A percentile compares a stretch with the other conserved stretches of the same genome.
Evolutionary conservation across 257 asterid species (phyloP).

Genomic region (Solanum pimpinellifolium): DNA sequence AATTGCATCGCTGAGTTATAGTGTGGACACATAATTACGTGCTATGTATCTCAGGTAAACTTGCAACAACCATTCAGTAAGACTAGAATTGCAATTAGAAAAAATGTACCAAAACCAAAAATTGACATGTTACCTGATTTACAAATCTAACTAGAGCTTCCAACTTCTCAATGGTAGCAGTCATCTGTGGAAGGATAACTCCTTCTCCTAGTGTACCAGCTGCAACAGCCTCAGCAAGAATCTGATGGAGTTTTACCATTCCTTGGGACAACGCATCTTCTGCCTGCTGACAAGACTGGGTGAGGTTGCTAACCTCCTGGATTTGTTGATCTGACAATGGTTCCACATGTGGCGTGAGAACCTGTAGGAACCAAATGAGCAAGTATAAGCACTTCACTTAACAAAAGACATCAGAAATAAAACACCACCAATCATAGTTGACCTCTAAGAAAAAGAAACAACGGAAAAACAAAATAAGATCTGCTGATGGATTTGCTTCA

Average conservation of each 20-base stretch:
- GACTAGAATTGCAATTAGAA: neutral
- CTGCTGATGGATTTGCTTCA: neutral
- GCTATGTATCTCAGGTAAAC: neutral
- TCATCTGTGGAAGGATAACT: constrained; percentile 45
- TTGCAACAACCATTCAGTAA: neutral
- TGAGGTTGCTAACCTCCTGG: constrained; percentile 30
- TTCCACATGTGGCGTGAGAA: constrained; percentile 56
- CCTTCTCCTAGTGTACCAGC: constrained; percentile 45
- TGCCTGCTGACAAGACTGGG: constrained; percentile 75
- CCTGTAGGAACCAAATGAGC: constrained; percentile 23
- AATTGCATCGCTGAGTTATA: neutral
- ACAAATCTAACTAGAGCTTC: constrained; percentile 61
- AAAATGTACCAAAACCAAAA: neutral
- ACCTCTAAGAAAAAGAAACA: neutral
- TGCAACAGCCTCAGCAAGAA: constrained; percentile 45
- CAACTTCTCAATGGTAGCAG: constrained; percentile 58
- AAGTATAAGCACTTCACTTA: neutral
- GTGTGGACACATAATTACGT: neutral
- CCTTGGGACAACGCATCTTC: constrained; percentile 94
- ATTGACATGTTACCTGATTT: constrained; percentile 44
- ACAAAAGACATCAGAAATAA: neutral
- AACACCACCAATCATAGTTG: neutral
- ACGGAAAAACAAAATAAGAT: neutral
- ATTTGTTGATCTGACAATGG: constrained; percentile 55
- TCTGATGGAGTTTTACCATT: constrained; percentile 60